phyloP scores from a whole-genome alignment of 257 asterid genomes.

The Solanum etuberosum region DNA sequence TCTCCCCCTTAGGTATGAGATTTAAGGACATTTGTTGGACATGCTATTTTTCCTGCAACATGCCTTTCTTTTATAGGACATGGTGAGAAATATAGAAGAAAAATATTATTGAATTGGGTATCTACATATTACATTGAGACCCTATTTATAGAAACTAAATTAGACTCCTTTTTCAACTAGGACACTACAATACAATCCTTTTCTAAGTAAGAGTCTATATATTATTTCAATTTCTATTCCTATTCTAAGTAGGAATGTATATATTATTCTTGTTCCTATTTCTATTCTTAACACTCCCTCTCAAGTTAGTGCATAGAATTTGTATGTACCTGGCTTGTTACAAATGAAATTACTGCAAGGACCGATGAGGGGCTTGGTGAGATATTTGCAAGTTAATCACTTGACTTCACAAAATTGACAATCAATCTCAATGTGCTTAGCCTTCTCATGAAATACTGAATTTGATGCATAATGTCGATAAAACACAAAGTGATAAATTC shows the following conservation, averaged over 20 bases:
- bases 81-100: background rate
- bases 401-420: background rate
- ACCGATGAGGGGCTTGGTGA: background rate
- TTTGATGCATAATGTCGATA: background rate
- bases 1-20: background rate
- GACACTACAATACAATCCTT: background rate
- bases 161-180: background rate
- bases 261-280: background rate
- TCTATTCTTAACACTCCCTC: background rate
- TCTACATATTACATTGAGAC: background rate
- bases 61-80: background rate
- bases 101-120: background rate
- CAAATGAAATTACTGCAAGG: background rate
- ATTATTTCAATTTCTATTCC: background rate
- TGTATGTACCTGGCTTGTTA: background rate
- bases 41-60: background rate
- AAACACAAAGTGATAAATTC: background rate
- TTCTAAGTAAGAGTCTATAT: background rate
- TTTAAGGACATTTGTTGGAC: background rate
- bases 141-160: background rate
- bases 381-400: background rate
- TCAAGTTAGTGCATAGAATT: background rate
- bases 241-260: no score
- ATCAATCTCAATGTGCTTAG: background rate
- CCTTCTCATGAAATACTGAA: background rate